Conservation (phyloP, 352 stramenopile genomes). For the Blastocystis sp. region DNA sequence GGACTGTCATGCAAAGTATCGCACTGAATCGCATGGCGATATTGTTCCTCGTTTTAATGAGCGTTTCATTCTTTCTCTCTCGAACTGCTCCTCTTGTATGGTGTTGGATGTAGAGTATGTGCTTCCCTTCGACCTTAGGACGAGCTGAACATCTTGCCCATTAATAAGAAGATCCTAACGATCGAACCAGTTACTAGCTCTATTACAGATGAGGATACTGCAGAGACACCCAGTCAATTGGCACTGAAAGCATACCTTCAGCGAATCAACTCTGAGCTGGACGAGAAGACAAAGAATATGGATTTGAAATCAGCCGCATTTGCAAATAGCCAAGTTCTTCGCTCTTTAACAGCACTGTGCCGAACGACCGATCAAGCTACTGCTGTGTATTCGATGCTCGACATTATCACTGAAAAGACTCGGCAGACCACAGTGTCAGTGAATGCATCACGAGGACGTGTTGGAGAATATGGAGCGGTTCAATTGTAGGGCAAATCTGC, state of each 20-base stretch:
- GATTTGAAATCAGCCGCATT: slow-evolving; percentile 85
- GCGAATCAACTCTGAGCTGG: slow-evolving; percentile 79
- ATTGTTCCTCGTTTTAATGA: slow-evolving; percentile 97
- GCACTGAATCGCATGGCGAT: slow-evolving; percentile 83
- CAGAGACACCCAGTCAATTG: slow-evolving; percentile 66
- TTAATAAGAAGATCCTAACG: slow-evolving; percentile 82
- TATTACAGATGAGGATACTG: slow-evolving; percentile 55
- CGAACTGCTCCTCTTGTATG: slow-evolving; percentile 85
- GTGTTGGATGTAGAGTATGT: slow-evolving; percentile 77
- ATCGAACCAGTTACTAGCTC: slow-evolving; percentile 72
- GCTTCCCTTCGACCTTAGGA: slow-evolving; percentile 67
- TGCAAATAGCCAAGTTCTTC: slow-evolving; percentile 85
- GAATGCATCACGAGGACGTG: slow-evolving; percentile 79
- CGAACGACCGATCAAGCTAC: slow-evolving; percentile 86
- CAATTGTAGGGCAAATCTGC: slow-evolving; percentile 85
- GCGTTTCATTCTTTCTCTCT: slow-evolving; percentile 94
- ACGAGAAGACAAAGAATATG: slow-evolving; percentile 64
- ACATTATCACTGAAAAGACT: slow-evolving; percentile 92
- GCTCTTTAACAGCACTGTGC: slow-evolving; percentile 84
- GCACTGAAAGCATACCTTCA: slow-evolving; percentile 63
- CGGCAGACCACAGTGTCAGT: slow-evolving; percentile 84
- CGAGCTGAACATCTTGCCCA: slow-evolving; percentile 95
- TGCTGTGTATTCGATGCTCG: slow-evolving; percentile 90
- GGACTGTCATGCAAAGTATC: slow-evolving; percentile 80
- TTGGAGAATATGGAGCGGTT: slow-evolving; percentile 65